phyloP scores from a whole-genome alignment of 805 yeast genomes.

The Clavispora phyllophila region DNA sequence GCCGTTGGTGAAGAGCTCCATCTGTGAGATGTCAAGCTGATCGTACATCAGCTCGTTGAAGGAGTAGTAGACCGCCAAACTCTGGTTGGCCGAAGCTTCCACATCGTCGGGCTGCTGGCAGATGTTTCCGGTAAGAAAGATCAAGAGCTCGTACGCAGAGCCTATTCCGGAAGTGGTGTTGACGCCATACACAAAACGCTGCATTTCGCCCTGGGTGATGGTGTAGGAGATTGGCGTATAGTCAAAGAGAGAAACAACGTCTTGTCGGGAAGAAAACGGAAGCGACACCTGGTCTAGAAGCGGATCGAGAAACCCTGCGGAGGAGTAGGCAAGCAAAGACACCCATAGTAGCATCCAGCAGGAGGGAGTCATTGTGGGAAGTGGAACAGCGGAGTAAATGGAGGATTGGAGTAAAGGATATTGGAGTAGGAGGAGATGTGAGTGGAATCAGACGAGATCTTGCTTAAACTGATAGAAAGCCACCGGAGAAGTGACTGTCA shows the following conservation, averaged over 20 bases:
- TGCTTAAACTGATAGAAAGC: too few species aligned
- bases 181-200: conserved; percentile 39
- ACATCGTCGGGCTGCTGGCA: conserved; percentile 33
- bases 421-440: not conserved
- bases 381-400: not conserved
- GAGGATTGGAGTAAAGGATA: not conserved
- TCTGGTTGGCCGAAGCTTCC: conserved; percentile 13
- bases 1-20: conserved; percentile 28
- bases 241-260: conserved; percentile 25
- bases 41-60: conserved; percentile 32
- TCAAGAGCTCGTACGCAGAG: conserved; percentile 40
- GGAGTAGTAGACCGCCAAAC: conserved; percentile 35
- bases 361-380: not conserved
- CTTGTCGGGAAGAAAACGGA: not conserved
- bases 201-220: conserved; percentile 34
- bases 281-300: not conserved
- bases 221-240: conserved; percentile 32
- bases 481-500: too few species aligned
- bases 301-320: not conserved
- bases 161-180: conserved; percentile 43
- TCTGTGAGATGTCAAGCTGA: conserved; percentile 23
- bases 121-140: conserved; percentile 49
- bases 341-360: not conserved
- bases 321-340: too few species aligned
- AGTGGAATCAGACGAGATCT: too few species aligned